Base-by-base conservation (phyloP, 208 protist species). In the Crithidia mellificae region DNA sequence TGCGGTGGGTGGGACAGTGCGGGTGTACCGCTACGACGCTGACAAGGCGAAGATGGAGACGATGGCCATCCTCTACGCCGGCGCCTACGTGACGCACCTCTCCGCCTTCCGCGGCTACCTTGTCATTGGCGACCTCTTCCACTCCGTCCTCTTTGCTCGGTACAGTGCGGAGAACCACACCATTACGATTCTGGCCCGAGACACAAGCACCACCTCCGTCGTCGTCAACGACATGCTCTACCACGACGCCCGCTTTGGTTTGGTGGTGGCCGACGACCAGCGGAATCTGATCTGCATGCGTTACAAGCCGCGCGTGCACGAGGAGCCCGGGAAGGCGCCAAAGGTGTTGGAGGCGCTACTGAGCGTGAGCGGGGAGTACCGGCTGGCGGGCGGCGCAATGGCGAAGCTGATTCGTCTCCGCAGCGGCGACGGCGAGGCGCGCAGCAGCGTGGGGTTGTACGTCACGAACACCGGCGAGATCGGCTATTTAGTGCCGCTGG, bases 391-490 rank as follows among this genome's bases (percentile, higher is more conserved):
- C 27, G 91, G 91, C 3, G 78, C 58, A 38, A 19, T 94, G 17
- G 57, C 76, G 0, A 88, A 85, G 68, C 80, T 77, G 50, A 68
- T 89, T 22, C 91, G 89, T 9, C 67, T 96, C 9, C 72, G 77
- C 46, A 80, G 84, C 19, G 49, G 74, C 41, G 19, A 51, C 2
- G 20, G 66, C 20, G 51, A 64, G 12, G 63, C 77, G 11, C 68
- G 76, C 6, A 71, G 78, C 24, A 80, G 74, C 44, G 69, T 82
- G 17, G 74, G 68, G 0, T 19, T 95, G 12, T 94, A 93, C 74
- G 78, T 73, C 3, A 96, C 87, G 1, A 92, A 93, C 72, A 83
- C 84, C 63, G 91, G 91, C 27, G 91, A 93, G 54, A 63, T 96
- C 20, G 91, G 91, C 36, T 90, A 83, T 44, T 52, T 96, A 22